Conservation (phyloP, 352 stramenopile genomes). For the Globisporangium cederbergense region DNA sequence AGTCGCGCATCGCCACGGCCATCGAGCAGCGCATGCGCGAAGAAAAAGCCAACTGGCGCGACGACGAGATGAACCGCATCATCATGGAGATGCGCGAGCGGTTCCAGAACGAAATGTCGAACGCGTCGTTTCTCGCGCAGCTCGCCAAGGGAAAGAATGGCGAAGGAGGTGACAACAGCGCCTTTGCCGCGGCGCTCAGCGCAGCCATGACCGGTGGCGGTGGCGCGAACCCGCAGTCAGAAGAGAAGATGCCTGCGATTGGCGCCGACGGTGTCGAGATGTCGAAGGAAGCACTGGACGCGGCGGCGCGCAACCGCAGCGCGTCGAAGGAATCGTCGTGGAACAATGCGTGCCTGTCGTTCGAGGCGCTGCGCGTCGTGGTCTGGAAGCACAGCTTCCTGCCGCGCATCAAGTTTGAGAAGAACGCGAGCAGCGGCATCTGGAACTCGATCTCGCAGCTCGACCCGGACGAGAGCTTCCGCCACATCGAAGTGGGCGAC, state of each 20-base stretch:
- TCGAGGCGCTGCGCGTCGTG: constrained; percentile 74
- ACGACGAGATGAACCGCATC: constrained; percentile 89
- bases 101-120: constrained; percentile 80
- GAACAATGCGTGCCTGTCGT: constrained; percentile 78
- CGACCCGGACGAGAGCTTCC: constrained; percentile 79
- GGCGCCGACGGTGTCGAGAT: constrained; percentile 15
- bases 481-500: constrained; percentile 67
- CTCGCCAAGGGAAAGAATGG: constrained; percentile 62
- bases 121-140: constrained; percentile 51
- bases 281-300: constrained; percentile 23
- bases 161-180: constrained; percentile 24
- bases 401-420: constrained; percentile 57
- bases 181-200: background rate
- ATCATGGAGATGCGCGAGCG: constrained; percentile 87
- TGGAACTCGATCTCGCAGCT: constrained; percentile 70
- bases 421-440: constrained; percentile 36
- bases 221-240: constrained; percentile 55
- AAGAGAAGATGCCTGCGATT: constrained; percentile 52
- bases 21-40: constrained; percentile 82
- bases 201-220: background rate
- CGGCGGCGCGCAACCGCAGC: constrained; percentile 35
- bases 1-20: constrained; percentile 75
- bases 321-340: constrained; percentile 76
- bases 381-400: constrained; percentile 89
- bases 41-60: constrained; percentile 84